These are phyloP conservation scores for Lyophyllum shimeji DNA, from an alignment of 768 basidiomycete species.

Conservation along the genomic window DNA sequence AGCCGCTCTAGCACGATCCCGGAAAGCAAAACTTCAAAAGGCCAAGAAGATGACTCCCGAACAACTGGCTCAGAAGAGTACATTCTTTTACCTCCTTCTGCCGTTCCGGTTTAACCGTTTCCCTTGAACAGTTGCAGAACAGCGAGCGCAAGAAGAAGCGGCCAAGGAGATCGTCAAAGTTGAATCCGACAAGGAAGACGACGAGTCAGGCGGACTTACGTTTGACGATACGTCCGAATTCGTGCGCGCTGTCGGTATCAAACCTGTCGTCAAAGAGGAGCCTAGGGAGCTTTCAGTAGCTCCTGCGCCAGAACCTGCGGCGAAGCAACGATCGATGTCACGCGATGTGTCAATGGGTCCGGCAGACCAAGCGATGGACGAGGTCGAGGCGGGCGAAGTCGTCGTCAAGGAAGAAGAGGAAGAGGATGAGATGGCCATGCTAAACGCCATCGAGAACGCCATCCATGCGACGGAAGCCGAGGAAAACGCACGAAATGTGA, in stretches of 20 bases:
- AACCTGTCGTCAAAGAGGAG: slow-evolving; percentile 54
- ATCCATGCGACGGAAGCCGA: slow-evolving; percentile 64
- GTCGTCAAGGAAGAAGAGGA: slow-evolving; percentile 75
- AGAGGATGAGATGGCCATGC: slow-evolving; percentile 68
- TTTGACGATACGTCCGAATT: slow-evolving; percentile 99
- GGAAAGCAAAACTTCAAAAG: slow-evolving; percentile 80
- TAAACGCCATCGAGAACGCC: slow-evolving; percentile 73
- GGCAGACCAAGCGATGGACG: slow-evolving; percentile 65
- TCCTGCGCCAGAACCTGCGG: slow-evolving; percentile 18
- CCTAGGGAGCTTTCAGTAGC: slow-evolving; percentile 32
- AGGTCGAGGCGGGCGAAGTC: slow-evolving; percentile 82
- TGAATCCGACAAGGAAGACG: slow-evolving; percentile 36
- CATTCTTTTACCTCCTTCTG: slow-evolving; percentile 21
- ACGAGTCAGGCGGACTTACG: slow-evolving; percentile 60
- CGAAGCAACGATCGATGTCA: slow-evolving; percentile 39
- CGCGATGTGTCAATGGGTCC: slow-evolving; percentile 56
- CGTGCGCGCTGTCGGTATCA: slow-evolving; percentile 78
- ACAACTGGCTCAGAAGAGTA: slow-evolving; percentile 77
- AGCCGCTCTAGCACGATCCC: slow-evolving; percentile 82
- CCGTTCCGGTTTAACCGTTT: not conserved
- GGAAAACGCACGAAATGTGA: slow-evolving; percentile 35
- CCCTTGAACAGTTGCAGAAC: slow-evolving; percentile 55
- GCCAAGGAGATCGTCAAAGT: slow-evolving; percentile 35
- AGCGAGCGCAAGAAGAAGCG: slow-evolving; percentile 51
- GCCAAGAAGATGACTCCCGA: slow-evolving; percentile 77